Evolutionary conservation across 306 rosid genomes (phyloP).

Genomic region (Abrus pulchellus): DNA sequence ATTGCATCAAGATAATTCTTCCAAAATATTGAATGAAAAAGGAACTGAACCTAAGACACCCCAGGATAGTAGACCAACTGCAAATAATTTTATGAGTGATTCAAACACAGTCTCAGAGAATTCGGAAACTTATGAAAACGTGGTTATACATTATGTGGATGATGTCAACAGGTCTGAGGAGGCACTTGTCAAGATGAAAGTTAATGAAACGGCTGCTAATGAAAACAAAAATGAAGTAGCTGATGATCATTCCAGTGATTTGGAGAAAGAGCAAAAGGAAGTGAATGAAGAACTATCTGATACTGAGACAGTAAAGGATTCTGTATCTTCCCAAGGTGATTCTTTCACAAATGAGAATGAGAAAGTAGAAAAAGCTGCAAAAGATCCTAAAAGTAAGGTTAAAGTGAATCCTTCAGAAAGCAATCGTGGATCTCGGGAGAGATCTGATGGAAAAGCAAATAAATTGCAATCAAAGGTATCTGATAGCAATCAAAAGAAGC

Average conservation of each 20-base stretch:
- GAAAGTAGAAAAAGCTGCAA: constrained; percentile 62
- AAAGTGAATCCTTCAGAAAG: constrained; percentile 57
- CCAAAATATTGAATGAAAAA: constrained; percentile 66
- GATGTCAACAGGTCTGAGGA: constrained; percentile 77
- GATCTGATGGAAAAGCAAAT: constrained; percentile 47
- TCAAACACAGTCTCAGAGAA: constrained; percentile 63
- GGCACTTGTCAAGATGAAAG: constrained; percentile 56
- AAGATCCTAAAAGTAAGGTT: constrained; percentile 53
- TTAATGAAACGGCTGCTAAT: constrained; percentile 54
- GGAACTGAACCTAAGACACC: constrained; percentile 57
- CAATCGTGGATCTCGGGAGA: constrained; percentile 58
- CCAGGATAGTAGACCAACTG: constrained; percentile 54
- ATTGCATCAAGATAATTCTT: constrained; percentile 58
- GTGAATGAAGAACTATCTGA: constrained; percentile 80
- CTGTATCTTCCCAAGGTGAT: constrained; percentile 80
- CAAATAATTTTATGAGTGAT: constrained; percentile 57
- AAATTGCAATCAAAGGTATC: constrained; percentile 57
- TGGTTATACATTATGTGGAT: constrained; percentile 71
- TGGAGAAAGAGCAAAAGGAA: constrained; percentile 69
- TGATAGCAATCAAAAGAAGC: constrained; percentile 54
- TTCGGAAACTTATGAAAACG: constrained; percentile 66
- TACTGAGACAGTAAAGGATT: constrained; percentile 73
- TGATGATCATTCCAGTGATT: constrained; percentile 62
- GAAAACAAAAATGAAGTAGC: constrained; percentile 62
- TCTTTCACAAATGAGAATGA: constrained; percentile 68